Conservation (phyloP, 331 rosid species). For the Pyracantha coccinea region DNA sequence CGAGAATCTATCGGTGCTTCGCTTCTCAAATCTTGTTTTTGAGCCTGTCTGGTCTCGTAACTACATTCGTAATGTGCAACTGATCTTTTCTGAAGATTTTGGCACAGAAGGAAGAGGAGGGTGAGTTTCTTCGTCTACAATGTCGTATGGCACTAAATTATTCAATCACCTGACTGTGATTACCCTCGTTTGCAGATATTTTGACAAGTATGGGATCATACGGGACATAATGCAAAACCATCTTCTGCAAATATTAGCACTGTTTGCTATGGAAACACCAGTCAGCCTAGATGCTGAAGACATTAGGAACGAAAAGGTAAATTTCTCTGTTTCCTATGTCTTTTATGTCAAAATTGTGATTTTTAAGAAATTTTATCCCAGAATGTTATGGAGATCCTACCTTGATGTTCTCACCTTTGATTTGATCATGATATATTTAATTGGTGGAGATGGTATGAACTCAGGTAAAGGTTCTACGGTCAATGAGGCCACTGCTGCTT, state of each 20-base stretch:
- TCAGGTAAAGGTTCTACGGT: constrained; percentile 93
- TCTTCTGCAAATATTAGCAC: constrained; percentile 86
- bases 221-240: constrained; percentile 98
- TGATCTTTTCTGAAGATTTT: constrained; percentile 95
- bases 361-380: neutral
- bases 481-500: constrained; percentile 70
- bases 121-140: constrained; percentile 39
- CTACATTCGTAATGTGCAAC: constrained; percentile 87
- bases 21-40: constrained; percentile 92
- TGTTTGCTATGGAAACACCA: constrained; percentile 98
- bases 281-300: constrained; percentile 99
- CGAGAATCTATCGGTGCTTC: constrained; percentile 95
- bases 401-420: neutral
- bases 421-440: constrained; percentile 9
- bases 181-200: constrained; percentile 45
- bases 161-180: constrained; percentile 6
- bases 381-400: neutral
- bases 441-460: constrained; percentile 18
- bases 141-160: constrained; percentile 6
- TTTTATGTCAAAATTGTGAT: neutral
- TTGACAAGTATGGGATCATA: constrained; percentile 82
- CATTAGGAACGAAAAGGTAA: constrained; percentile 89
- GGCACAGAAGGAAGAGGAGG: constrained; percentile 98
- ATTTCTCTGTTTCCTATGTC: neutral
- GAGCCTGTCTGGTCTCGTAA: constrained; percentile 94